Conservation (phyloP, 2,329 filamentous ascomycete species). For the Rutstroemia sp. region DNA sequence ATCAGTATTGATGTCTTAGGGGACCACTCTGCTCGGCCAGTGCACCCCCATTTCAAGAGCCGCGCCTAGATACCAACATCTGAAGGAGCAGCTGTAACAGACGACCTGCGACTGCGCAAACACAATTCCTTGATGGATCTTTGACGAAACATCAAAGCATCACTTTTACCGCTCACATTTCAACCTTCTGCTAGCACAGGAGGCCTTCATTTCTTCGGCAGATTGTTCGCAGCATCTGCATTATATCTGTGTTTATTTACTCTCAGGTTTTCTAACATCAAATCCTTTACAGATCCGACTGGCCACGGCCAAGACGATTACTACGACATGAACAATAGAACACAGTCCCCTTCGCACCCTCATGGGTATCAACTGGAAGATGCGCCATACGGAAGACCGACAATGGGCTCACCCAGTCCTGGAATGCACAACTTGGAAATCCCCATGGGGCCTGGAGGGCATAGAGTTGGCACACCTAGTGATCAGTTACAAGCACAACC, state of each 20-base stretch:
- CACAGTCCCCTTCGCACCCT: slow-evolving; percentile 62
- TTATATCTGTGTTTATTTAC: slow-evolving; percentile 7
- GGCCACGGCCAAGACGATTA: slow-evolving; percentile 47
- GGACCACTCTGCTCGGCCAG: background rate
- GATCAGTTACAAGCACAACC: slow-evolving; percentile 79
- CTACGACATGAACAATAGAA: slow-evolving; percentile 51
- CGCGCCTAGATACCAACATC: background rate
- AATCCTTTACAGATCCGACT: slow-evolving; percentile 18
- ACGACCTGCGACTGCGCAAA: background rate
- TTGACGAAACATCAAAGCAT: background rate
- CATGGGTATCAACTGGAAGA: slow-evolving; percentile 80
- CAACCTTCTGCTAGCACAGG: slow-evolving; percentile 22
- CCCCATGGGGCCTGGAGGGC: slow-evolving; percentile 51
- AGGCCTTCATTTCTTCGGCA: slow-evolving; percentile 7
- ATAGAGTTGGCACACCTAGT: slow-evolving; percentile 50
- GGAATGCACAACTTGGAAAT: slow-evolving; percentile 55
- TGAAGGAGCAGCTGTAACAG: background rate
- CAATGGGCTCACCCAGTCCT: slow-evolving; percentile 18
- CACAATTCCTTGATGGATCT: background rate
- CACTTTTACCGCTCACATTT: background rate
- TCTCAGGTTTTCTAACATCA: slow-evolving; percentile 18
- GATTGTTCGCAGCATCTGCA: slow-evolving; percentile 11
- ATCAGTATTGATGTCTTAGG: background rate
- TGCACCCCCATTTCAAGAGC: background rate
- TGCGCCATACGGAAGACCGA: slow-evolving; percentile 25